Percentiles rank a stretch among this genome's conserved stretches.
Evolutionary conservation across 164 flowering plant species (phyloP).

Genomic region (Vitis amurensis): DNA sequence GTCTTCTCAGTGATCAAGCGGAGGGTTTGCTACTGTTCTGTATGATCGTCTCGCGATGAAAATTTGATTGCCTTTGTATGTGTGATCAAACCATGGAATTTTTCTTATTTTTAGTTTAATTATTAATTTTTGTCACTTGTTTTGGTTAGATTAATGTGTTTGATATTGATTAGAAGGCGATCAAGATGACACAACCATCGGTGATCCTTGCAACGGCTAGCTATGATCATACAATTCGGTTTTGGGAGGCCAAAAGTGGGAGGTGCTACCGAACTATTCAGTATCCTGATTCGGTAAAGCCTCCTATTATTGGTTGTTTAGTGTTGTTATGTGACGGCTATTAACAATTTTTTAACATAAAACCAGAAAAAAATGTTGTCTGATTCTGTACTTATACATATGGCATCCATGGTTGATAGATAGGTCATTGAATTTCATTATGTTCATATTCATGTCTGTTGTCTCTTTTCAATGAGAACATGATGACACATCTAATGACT

Average conservation of each 20-base stretch:
- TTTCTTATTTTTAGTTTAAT: too few relatives aligned
- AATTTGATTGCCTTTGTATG: too few relatives aligned
- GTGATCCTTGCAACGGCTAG: constrained; percentile 94
- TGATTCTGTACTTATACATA: neutral
- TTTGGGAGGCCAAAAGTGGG: constrained; percentile 98
- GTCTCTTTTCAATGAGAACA: too few relatives aligned
- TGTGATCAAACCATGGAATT: too few relatives aligned
- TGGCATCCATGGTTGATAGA: neutral
- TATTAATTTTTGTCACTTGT: neutral
- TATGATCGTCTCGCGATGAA: too few relatives aligned
- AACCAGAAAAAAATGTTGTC: too few relatives aligned
- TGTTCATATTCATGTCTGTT: too few relatives aligned
- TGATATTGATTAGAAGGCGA: neutral
- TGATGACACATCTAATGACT: too few relatives aligned
- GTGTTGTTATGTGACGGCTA: too few relatives aligned
- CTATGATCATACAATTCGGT: constrained; percentile 90
- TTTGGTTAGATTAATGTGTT: neutral
- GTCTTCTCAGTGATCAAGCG: too few relatives aligned
- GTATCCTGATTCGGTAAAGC: constrained; percentile 87
- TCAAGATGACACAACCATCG: constrained; percentile 71
- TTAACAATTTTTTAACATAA: too few relatives aligned
- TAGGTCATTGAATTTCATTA: neutral
- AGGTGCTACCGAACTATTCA: constrained; percentile 89
- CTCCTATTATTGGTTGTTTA: neutral
- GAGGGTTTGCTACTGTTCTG: too few relatives aligned